phyloP scores from a whole-genome alignment of 2,329 filamentous ascomycete genomes.

The Pseudogymnoascus sp. region DNA sequence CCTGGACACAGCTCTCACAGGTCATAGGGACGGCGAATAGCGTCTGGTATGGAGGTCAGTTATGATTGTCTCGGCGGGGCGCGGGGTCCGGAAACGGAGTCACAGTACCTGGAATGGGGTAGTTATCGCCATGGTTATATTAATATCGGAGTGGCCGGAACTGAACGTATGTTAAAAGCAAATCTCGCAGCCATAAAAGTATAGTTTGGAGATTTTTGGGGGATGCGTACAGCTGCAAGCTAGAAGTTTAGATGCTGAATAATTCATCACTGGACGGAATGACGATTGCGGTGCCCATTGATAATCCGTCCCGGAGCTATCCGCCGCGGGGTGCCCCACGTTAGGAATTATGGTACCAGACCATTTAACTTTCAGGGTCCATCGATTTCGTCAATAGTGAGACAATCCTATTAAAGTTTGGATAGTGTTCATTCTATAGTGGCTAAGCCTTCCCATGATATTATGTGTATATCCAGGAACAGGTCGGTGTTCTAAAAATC shows the following conservation, averaged over 20 bases:
- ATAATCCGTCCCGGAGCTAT: conserved; percentile 2
- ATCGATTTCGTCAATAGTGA: neutral
- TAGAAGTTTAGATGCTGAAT: conserved; percentile 9
- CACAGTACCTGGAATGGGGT: conserved; percentile 28
- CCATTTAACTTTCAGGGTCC: neutral
- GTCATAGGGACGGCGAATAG: conserved; percentile 91
- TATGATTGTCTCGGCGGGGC: conserved; percentile 20
- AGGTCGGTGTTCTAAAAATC: neutral
- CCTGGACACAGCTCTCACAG: conserved; percentile 82
- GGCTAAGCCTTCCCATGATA: neutral
- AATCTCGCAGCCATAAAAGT: conserved; percentile 1
- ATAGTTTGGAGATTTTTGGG: neutral
- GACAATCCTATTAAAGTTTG: neutral
- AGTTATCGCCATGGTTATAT: conserved; percentile 25
- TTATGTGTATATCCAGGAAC: neutral
- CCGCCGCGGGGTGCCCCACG: conserved; percentile 6
- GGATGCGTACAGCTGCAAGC: neutral
- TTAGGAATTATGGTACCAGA: neutral
- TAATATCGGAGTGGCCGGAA: neutral
- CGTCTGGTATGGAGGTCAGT: conserved; percentile 47
- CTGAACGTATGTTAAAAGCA: neutral
- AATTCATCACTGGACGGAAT: conserved; percentile 7
- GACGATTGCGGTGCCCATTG: neutral
- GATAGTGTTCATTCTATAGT: neutral
- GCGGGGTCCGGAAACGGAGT: conserved; percentile 11